Evolutionary conservation across 2,329 filamentous ascomycete species (phyloP).

Genomic region (Zymoseptoria crescenta): DNA sequence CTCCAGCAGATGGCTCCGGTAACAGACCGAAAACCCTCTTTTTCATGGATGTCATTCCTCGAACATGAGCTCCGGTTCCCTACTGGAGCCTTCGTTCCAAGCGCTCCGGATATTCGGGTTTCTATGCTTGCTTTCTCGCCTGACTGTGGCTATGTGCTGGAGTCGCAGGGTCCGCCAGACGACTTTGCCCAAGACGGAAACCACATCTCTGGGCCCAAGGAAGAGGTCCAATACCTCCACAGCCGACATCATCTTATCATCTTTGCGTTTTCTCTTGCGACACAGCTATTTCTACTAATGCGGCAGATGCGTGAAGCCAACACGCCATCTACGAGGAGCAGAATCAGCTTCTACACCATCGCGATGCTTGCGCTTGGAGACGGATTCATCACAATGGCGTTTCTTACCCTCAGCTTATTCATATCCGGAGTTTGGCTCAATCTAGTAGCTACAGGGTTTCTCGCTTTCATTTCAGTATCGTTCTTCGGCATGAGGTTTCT

Average conservation of each 20-base stretch:
- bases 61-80: conserved; percentile 54
- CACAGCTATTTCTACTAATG: conserved; percentile 50
- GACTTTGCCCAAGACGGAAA: conserved; percentile 43
- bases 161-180: conserved; percentile 52
- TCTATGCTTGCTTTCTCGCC: conserved; percentile 56
- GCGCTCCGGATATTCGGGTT: conserved; percentile 47
- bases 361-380: conserved; percentile 55
- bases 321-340: conserved; percentile 56
- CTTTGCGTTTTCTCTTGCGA: conserved; percentile 42
- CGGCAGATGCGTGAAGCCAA: conserved; percentile 57
- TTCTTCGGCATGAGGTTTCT: conserved; percentile 59
- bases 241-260: conserved; percentile 47
- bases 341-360: conserved; percentile 58
- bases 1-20: conserved; percentile 53
- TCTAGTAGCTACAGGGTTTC: conserved; percentile 49
- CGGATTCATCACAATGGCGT: conserved; percentile 48
- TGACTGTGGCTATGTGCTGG: conserved; percentile 58
- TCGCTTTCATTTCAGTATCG: conserved; percentile 53
- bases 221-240: conserved; percentile 42
- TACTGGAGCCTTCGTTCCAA: conserved; percentile 47
- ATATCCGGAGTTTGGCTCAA: conserved; percentile 48
- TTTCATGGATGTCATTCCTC: conserved; percentile 40
- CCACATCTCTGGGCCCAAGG: conserved; percentile 51
- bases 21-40: conserved; percentile 20
- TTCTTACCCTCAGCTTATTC: conserved; percentile 49